These are phyloP conservation scores for Usnea hakonensis DNA, from an alignment of 495 filamentous ascomycete genomes.

Conservation along the genomic window DNA sequence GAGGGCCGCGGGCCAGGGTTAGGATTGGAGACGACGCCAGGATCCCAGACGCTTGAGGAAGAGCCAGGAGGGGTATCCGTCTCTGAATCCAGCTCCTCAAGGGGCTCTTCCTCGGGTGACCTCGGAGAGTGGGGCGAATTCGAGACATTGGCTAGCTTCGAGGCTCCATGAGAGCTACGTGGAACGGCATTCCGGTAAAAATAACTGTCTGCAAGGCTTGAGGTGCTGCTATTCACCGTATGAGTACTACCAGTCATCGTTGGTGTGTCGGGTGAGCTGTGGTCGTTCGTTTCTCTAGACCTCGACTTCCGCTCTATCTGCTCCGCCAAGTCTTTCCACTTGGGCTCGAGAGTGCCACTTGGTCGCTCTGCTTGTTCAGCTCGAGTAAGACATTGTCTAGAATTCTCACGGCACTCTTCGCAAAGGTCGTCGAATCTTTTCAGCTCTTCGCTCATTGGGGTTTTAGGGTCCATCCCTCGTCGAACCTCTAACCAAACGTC, in stretches of 20 bases:
- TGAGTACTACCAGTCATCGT: neutral
- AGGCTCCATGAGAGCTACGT: slow-evolving; percentile 43
- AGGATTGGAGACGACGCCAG: slow-evolving; percentile 19
- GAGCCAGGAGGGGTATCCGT: slow-evolving; percentile 45
- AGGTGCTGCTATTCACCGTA: slow-evolving; percentile 36
- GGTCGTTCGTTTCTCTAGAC: slow-evolving; percentile 28
- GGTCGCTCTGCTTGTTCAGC: slow-evolving; percentile 68
- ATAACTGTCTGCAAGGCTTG: slow-evolving; percentile 34
- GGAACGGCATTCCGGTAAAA: slow-evolving; percentile 35
- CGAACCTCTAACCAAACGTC: slow-evolving; percentile 70
- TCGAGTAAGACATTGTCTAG: slow-evolving; percentile 59
- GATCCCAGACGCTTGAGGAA: slow-evolving; percentile 46
- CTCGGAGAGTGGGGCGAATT: slow-evolving; percentile 38
- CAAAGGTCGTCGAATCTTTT: slow-evolving; percentile 69
- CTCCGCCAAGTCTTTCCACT: slow-evolving; percentile 70
- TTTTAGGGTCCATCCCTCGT: slow-evolving; percentile 34
- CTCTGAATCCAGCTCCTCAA: slow-evolving; percentile 33
- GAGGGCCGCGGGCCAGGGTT: slow-evolving; percentile 2
- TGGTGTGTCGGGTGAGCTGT: slow-evolving; percentile 34
- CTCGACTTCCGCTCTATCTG: slow-evolving; percentile 47
- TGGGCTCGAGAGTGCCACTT: slow-evolving; percentile 48
- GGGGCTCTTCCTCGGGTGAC: slow-evolving; percentile 21
- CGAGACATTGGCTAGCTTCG: slow-evolving; percentile 34
- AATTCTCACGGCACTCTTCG: slow-evolving; percentile 59
- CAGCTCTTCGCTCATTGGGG: slow-evolving; percentile 53